Evolutionary conservation across 441 rosid species (phyloP), one percentile per base, ranked within the genome.

Genomic region (Macaranga tanarius): DNA sequence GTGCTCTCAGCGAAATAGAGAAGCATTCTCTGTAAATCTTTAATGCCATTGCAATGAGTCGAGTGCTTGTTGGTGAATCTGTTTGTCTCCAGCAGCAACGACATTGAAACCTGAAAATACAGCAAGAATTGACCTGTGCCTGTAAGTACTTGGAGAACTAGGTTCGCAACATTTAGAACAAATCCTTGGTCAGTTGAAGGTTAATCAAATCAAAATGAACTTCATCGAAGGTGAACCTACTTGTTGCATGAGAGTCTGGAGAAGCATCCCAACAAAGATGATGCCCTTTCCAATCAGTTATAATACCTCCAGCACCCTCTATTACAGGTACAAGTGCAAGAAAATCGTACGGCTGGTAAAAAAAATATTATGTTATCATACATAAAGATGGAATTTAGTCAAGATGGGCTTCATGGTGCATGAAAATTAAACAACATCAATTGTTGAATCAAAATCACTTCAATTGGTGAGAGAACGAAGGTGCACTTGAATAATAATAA

Each of bases 291-390:
- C 98, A 95, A 73, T 91, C 91, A 5, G 98, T 95, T 80, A 93
- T 85, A 31, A 82, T 79, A 52, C 99, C 98, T 50, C 97, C 98
- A 52, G 97, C 90, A 26, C 98, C 98, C 82, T 90, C 94, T 69
- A 93, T 89, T 70, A 95, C 96, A 6, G 98, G 97, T 62, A 95
- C 80, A 73, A 95, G 89, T 28, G 99, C 83, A 55, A 95, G 91
- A 82, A 92, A 85, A 80, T 95, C 98, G 72, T 92, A 92, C n/a
- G 98, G 99, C 99, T 95, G 90, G 54, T 8, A 20, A 67, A 60
- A 76, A 73, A 62, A 22, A 44, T 3, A 63, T n/a, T 5, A 2
- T 4, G 63, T 65, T 13, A 48, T 80, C 40, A 71, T 66, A 44
- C 7, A 20, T 45, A 52, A 26, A 8, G 45, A 16, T 51, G 44